Evolutionary conservation across 768 basidiomycete genomes (phyloP).

Genomic region (Tubosaeta sp.): DNA sequence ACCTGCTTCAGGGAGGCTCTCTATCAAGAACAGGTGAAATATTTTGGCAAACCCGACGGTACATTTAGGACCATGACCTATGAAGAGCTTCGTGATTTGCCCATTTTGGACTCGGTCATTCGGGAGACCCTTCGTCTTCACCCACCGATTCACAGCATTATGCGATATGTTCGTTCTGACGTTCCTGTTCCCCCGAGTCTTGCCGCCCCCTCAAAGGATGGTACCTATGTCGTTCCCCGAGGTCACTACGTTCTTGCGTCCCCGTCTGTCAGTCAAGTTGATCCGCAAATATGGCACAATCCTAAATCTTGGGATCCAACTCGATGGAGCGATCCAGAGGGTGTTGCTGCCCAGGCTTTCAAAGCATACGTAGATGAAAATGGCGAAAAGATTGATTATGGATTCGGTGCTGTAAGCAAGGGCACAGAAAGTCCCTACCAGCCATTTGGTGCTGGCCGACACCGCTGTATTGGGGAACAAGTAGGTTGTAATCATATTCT

Average conservation of each 20-base stretch:
- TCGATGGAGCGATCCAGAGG: conserved; percentile 84
- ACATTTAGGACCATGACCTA: conserved; percentile 75
- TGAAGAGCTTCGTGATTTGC: conserved; percentile 80
- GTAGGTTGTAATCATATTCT: conserved; percentile 32
- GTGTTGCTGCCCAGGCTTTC: conserved; percentile 75
- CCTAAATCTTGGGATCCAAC: conserved; percentile 69
- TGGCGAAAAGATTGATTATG: conserved; percentile 93
- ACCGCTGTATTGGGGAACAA: conserved; percentile 92
- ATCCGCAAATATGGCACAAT: conserved; percentile 78
- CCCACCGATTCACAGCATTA: conserved; percentile 93
- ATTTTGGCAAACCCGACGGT: conserved; percentile 78
- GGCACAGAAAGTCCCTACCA: conserved; percentile 95
- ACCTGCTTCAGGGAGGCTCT: conserved; percentile 59
- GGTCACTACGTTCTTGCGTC: conserved; percentile 88
- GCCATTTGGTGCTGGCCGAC: conserved; percentile 95
- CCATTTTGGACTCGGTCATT: conserved; percentile 82
- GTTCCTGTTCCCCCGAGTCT: conserved; percentile 79
- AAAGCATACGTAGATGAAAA: conserved; percentile 67
- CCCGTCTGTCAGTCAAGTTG: conserved; percentile 83
- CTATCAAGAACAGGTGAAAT: conserved; percentile 84
- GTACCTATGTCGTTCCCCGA: conserved; percentile 80
- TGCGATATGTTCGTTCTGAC: conserved; percentile 87
- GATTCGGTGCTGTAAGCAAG: conserved; percentile 93
- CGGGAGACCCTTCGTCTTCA: conserved; percentile 92
- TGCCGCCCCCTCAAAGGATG: conserved; percentile 69